Base-by-base conservation (phyloP, 805 yeast genomes). In the Monosporozyma aerobia region DNA sequence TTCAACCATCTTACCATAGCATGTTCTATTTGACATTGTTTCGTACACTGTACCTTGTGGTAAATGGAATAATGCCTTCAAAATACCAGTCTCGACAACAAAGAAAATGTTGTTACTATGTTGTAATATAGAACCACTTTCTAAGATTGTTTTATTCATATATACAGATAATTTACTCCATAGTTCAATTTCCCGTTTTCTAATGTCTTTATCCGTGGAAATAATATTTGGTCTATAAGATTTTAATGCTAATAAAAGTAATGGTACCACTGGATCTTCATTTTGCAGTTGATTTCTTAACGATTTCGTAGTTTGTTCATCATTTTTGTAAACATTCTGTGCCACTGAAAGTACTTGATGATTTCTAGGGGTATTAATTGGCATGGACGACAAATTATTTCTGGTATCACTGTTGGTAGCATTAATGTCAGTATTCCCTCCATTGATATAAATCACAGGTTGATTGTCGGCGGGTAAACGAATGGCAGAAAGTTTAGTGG, bases 131-230 rank as follows among this genome's bases (percentile, higher is more conserved):
- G 80, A 70, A 1, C 87, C 80, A 22, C 72, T 71, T 48, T 76
- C 73, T 14, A 84, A 67, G 37, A 71, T 65, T 51, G 77, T 80
- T 54, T 74, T 74, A 13, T 69, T 65, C 58, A 90, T 80, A 58
- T 72, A 83, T 3, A 80, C 79, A 0, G 80, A 72, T n/a, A 88
- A 60, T 33, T 71, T 69, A 7, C 73, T 61, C 96, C 96, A 90
- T 62, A 87, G 82, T 6, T 69, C 68, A 23, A 74, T 78, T 41
- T 63, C 70, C 57, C 41, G 73, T 10, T 70, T 63, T 19, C 78
- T 73, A 27, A 73, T 49, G 16, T 52, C 47, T 19, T 56, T 53
- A 50, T 59, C 61, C 19, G 58, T 59, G 4, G 70, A 64, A 35
- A 56, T 52, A 13, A 63, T 57, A 43, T 50, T 55, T 8, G 65